A percentile compares a stretch with the other conserved stretches of the same genome.
phyloP scores from a whole-genome alignment of 257 asterid genomes.

The Plantago ovata region DNA sequence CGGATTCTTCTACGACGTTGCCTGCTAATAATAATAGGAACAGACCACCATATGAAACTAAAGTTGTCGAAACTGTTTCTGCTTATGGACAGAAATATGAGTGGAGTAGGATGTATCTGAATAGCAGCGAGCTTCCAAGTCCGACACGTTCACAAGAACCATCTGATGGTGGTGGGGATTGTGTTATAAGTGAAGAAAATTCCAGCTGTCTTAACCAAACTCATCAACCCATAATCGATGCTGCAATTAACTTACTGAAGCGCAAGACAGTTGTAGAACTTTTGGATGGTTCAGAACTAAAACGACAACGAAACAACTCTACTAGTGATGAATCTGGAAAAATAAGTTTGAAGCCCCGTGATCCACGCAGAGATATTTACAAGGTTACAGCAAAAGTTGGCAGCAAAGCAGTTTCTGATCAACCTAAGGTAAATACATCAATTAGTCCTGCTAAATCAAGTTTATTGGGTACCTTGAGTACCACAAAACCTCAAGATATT shows the following conservation, averaged over 20 bases:
- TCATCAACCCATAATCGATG: constrained; percentile 42
- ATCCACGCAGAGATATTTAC: constrained; percentile 87
- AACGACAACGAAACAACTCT: constrained; percentile 59
- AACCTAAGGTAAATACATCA: constrained; percentile 38
- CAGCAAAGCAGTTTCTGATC: constrained; percentile 42
- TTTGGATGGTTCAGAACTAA: constrained; percentile 55
- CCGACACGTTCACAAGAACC: constrained; percentile 97
- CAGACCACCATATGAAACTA: constrained; percentile 93
- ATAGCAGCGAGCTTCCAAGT: constrained; percentile 78
- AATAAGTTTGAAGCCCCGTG: constrained; percentile 90
- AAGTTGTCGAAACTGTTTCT: constrained; percentile 86
- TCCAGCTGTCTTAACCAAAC: constrained; percentile 47
- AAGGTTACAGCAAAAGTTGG: constrained; percentile 43
- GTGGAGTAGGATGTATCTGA: constrained; percentile 47
- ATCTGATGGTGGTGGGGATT: constrained; percentile 58
- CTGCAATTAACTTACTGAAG: constrained; percentile 44
- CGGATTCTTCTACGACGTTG: too few species aligned
- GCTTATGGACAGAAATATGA: constrained; percentile 91
- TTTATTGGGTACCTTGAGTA: constrained; percentile 32
- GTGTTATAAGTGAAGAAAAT: constrained; percentile 63
- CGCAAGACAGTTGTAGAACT: constrained; percentile 52
- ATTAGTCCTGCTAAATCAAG: constrained; percentile 27
- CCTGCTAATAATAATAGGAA: too few species aligned
- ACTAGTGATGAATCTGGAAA: constrained; percentile 47
- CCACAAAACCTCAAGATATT: constrained; percentile 63